A percentile compares a stretch with the other conserved stretches of the same genome.
These are phyloP conservation scores for Primulina tabacum DNA, from an alignment of 257 asterid genomes.

Conservation along the genomic window DNA sequence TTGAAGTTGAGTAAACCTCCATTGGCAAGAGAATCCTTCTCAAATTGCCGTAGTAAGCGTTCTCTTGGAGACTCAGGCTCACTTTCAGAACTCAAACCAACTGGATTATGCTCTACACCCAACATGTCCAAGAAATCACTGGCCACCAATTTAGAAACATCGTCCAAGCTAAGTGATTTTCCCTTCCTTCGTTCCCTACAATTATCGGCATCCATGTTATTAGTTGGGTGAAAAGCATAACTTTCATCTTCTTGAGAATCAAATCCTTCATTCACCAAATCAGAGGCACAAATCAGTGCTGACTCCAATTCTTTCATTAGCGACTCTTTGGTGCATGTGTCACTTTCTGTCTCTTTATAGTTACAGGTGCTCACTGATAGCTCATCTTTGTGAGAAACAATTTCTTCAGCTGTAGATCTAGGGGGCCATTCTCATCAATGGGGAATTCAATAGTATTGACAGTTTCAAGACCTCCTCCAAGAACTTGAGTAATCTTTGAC, in stretches of 20 bases:
- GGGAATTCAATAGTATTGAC: constrained; percentile 22
- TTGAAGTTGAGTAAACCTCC: constrained; percentile 67
- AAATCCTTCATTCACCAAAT: constrained; percentile 46
- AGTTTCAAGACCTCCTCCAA: constrained; percentile 17
- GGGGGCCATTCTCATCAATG: not conserved
- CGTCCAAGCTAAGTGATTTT: constrained; percentile 59
- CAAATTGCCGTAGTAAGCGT: constrained; percentile 76
- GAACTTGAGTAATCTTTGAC: constrained; percentile 13
- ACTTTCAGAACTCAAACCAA: constrained; percentile 73
- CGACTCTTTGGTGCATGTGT: constrained; percentile 38
- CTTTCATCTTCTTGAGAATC: constrained; percentile 52
- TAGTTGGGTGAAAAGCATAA: constrained; percentile 36
- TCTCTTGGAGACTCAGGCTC: constrained; percentile 97
- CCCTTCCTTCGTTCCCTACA: constrained; percentile 37
- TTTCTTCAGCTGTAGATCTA: constrained; percentile 9
- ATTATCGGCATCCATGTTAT: constrained; percentile 34
- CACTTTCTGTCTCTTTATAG: constrained; percentile 31
- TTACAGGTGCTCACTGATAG: constrained; percentile 23
- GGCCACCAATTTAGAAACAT: constrained; percentile 57
- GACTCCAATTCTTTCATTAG: constrained; percentile 65
- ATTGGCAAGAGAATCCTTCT: constrained; percentile 68
- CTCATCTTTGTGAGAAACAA: constrained; percentile 26
- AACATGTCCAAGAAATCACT: constrained; percentile 79
- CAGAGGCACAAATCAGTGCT: constrained; percentile 47
- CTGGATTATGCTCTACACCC: constrained; percentile 73